phyloP scores from a whole-genome alignment of 306 rosid species.

The Abrus pulchellus region DNA sequence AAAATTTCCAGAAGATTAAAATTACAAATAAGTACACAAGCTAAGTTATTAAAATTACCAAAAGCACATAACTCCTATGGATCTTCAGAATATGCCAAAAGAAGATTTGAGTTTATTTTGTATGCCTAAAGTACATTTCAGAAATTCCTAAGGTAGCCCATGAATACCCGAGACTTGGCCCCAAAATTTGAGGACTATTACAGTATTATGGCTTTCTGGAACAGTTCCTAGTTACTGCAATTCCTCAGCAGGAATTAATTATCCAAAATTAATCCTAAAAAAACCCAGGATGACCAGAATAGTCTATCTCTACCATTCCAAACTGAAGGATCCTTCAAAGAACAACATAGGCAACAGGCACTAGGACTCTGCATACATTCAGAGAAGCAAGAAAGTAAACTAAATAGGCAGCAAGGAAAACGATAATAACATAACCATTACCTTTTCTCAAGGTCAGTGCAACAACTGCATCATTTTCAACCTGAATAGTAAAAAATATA shows the following conservation, averaged over 20 bases:
- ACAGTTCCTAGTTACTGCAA: not conserved
- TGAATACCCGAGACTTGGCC: not conserved
- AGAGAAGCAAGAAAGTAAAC: constrained; percentile 7
- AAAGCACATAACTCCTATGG: not conserved
- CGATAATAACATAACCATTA: constrained; percentile 37
- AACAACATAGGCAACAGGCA: constrained; percentile 21
- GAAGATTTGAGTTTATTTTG: not conserved
- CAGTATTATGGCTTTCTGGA: not conserved
- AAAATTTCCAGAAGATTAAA: not conserved
- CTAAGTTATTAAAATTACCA: not conserved
- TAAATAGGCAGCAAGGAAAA: not conserved
- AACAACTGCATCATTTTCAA: constrained; percentile 87
- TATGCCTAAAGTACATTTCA: not conserved
- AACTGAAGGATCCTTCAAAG: constrained; percentile 22
- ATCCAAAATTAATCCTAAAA: constrained; percentile 5
- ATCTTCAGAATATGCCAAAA: not conserved
- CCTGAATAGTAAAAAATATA: constrained; percentile 57
- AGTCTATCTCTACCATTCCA: constrained; percentile 2
- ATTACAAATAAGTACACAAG: not conserved
- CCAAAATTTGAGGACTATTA: not conserved
- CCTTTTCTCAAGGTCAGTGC: constrained; percentile 92
- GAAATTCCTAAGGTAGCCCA: not conserved
- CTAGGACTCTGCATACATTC: constrained; percentile 17
- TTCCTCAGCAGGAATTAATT: constrained; percentile 7
- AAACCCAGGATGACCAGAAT: constrained; percentile 3